Evolutionary conservation across 23 red algal genomes (phyloP).

Genomic region (Rhodosorus marinus): DNA sequence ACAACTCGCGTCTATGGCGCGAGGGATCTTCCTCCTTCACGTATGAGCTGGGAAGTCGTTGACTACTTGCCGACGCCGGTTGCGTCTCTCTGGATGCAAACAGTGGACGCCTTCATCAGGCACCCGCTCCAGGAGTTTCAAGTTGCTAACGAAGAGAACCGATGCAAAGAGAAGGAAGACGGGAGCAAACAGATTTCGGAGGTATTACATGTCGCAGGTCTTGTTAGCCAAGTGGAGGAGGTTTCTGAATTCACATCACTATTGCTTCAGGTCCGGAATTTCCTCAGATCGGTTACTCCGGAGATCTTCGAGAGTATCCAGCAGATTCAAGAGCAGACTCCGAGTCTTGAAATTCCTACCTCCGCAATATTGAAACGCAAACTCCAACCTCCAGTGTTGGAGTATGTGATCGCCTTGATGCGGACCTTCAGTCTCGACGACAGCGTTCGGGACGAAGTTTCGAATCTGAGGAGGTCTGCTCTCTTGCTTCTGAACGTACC

Average conservation of each 20-base stretch:
- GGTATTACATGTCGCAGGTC: background rate
- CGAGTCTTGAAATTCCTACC: background rate
- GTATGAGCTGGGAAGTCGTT: constrained; percentile 55
- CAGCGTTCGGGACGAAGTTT: constrained; percentile 21
- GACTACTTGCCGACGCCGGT: constrained; percentile 39
- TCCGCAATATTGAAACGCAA: background rate
- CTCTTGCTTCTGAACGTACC: constrained; percentile 40
- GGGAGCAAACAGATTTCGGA: background rate
- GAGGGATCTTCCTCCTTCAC: background rate
- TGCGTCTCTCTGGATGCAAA: constrained; percentile 28
- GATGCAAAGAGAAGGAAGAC: background rate
- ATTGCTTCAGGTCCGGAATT: constrained; percentile 1
- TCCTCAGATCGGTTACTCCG: background rate
- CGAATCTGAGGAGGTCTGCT: constrained; percentile 25
- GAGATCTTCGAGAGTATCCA: background rate
- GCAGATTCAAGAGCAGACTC: background rate
- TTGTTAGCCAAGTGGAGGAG: constrained; percentile 1
- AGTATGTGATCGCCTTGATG: background rate
- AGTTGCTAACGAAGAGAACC: background rate
- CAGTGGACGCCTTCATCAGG: constrained; percentile 49
- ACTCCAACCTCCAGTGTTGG: background rate
- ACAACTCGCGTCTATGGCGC: background rate
- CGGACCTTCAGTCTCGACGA: background rate
- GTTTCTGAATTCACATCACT: background rate
- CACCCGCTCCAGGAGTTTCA: constrained; percentile 14